A percentile compares a stretch with the other conserved stretches of the same genome.
Evolutionary conservation across 164 flowering plant species (phyloP).

Genomic region (Magnolia sinica): DNA sequence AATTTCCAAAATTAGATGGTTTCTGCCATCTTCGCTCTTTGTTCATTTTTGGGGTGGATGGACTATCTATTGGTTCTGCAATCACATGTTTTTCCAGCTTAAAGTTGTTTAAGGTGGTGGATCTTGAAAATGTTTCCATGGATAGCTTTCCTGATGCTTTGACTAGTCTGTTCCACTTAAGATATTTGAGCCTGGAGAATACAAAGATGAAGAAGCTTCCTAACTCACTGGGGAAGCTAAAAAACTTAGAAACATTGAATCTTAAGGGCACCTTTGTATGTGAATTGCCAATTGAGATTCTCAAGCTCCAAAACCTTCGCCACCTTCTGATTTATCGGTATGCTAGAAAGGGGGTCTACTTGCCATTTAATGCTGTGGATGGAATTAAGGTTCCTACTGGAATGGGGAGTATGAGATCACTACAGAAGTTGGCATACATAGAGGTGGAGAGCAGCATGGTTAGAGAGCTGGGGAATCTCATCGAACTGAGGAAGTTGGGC

Average conservation of each 20-base stretch:
- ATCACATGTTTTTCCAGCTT: background rate
- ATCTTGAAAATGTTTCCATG: background rate
- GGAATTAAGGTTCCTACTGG: conserved; percentile 4
- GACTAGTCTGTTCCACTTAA: background rate
- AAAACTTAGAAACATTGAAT: conserved; percentile 8
- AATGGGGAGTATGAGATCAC: conserved; percentile 1
- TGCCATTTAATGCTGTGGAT: background rate
- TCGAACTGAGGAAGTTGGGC: conserved; percentile 5
- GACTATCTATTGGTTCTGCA: background rate
- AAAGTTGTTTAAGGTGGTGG: conserved; percentile 8
- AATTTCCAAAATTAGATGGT: background rate
- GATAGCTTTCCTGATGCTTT: background rate
- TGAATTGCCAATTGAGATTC: conserved; percentile 10
- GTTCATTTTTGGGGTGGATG: background rate
- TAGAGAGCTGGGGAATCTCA: conserved; percentile 6
- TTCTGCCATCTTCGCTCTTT: conserved; percentile 1
- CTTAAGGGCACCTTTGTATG: conserved; percentile 5
- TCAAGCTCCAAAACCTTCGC: conserved; percentile 7
- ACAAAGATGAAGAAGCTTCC: conserved; percentile 10
- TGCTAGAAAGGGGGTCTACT: background rate
- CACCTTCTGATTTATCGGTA: conserved; percentile 9
- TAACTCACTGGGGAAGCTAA: conserved; percentile 8
- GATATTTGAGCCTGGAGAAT: conserved; percentile 8
- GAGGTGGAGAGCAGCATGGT: conserved; percentile 1
- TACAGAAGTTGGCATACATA: conserved; percentile 11